Conservation (phyloP, 2,329 filamentous ascomycete species). For the Boeremia exigua region DNA sequence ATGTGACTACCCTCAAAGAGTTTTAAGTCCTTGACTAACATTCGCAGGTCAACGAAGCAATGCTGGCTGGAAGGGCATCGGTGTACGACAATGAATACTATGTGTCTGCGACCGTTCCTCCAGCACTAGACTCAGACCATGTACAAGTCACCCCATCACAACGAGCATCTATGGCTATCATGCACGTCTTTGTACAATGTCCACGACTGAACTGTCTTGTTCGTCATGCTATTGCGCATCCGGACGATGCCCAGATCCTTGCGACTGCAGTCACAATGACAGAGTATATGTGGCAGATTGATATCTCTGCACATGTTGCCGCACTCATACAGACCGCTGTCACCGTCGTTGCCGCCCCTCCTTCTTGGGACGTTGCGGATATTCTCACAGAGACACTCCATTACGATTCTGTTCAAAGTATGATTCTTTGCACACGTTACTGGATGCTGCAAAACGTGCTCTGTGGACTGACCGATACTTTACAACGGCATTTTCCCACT, state of each 20-base stretch:
- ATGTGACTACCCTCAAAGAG: conserved; percentile 24
- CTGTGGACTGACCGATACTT: conserved; percentile 31
- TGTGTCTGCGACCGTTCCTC: conserved; percentile 32
- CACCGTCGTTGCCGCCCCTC: conserved; percentile 16
- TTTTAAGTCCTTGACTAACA: conserved; percentile 8
- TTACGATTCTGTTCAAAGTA: conserved; percentile 32
- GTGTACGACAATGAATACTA: conserved; percentile 40
- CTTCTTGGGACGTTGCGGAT: conserved; percentile 25
- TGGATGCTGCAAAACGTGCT: conserved; percentile 36
- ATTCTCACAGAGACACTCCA: conserved; percentile 26
- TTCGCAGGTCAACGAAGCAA: conserved; percentile 37
- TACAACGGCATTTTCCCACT: conserved; percentile 32
- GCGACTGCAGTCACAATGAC: conserved; percentile 30
- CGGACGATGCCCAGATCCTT: conserved; percentile 25
- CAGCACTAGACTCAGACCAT: conserved; percentile 7
- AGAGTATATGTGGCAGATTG: conserved; percentile 29
- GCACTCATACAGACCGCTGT: conserved; percentile 23
- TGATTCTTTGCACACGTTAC: conserved; percentile 33
- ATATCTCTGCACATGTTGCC: conserved; percentile 24
- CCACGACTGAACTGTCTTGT: conserved; percentile 33
- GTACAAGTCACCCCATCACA: conserved; percentile 21
- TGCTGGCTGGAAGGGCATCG: conserved; percentile 34
- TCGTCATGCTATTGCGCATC: conserved; percentile 26
- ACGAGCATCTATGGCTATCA: conserved; percentile 33
- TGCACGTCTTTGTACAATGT: conserved; percentile 39